Conservation (phyloP, 1,284 basidiomycete species). For the Trametes versicolor region DNA sequence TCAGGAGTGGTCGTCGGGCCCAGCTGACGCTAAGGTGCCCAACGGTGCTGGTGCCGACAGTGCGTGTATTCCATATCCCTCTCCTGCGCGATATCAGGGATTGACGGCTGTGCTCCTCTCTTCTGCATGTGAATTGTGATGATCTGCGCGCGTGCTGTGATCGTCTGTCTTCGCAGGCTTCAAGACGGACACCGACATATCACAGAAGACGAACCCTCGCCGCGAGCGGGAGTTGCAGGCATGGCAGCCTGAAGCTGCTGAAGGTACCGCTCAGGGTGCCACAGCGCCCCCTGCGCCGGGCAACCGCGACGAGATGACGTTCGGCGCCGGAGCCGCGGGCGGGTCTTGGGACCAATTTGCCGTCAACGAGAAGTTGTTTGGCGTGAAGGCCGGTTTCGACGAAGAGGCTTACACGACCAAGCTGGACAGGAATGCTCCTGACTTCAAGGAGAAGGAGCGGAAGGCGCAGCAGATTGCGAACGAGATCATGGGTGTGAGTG, state of each 20-base stretch:
- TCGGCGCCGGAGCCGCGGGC: slow-evolving; percentile 60
- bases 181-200: slow-evolving; percentile 91
- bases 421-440: slow-evolving; percentile 85
- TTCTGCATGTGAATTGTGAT: slow-evolving; percentile 6
- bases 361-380: slow-evolving; percentile 93
- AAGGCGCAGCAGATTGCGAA: slow-evolving; percentile 90
- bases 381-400: slow-evolving; percentile 91
- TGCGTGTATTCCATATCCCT: slow-evolving; percentile 47
- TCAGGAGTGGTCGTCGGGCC: slow-evolving; percentile 76
- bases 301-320: slow-evolving; percentile 72
- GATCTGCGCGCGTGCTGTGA: slow-evolving; percentile 9
- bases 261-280: slow-evolving; percentile 34
- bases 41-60: slow-evolving; percentile 71
- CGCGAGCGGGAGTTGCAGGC: slow-evolving; percentile 87
- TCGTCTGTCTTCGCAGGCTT: slow-evolving; percentile 65
- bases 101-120: slow-evolving; percentile 29
- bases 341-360: slow-evolving; percentile 95
- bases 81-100: slow-evolving; percentile 19
- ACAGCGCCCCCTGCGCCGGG: slow-evolving; percentile 25
- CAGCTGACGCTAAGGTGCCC: slow-evolving; percentile 69
- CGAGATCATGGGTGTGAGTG: slow-evolving; percentile 86
- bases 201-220: slow-evolving; percentile 58
- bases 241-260: slow-evolving; percentile 64
- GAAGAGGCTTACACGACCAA: slow-evolving; percentile 97
- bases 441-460: slow-evolving; percentile 90